Percentiles rank a stretch among this genome's conserved stretches.
Evolutionary conservation across 1,139 yeast genomes (phyloP).

Genomic region (Kodamaea fungicola): DNA sequence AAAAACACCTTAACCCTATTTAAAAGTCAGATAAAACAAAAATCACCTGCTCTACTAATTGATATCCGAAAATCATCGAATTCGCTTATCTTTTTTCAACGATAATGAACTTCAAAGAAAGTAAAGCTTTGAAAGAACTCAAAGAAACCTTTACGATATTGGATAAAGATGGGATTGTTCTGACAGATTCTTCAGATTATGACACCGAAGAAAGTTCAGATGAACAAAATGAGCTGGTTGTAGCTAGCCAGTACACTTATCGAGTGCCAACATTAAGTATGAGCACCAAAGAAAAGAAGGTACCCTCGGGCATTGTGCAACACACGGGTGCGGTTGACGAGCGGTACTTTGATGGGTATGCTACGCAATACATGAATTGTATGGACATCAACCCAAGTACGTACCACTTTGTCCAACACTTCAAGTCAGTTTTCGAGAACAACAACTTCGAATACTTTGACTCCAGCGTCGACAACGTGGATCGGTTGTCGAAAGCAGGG

Average conservation of each 20-base stretch:
- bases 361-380: conserved; percentile 34
- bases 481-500: conserved; percentile 9
- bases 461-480: conserved; percentile 1
- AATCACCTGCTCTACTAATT: too few species aligned
- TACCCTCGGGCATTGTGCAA: not conserved
- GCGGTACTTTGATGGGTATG: conserved; percentile 15
- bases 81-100: not conserved
- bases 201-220: conserved; percentile 8
- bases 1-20: too few species aligned
- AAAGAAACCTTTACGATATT: conserved; percentile 8
- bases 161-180: conserved; percentile 10
- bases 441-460: conserved; percentile 24
- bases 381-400: conserved; percentile 42
- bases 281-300: not conserved
- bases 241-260: conserved; percentile 9
- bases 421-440: conserved; percentile 21
- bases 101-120: conserved; percentile 9
- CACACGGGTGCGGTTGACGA: not conserved
- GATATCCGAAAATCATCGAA: too few species aligned
- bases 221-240: conserved; percentile 5
- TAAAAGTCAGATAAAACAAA: too few species aligned
- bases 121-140: conserved; percentile 6
- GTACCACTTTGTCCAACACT: conserved; percentile 34
- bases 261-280: conserved; percentile 10
- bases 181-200: conserved; percentile 11